phyloP scores from a whole-genome alignment of 805 yeast genomes.

The Ogataea populi-albae region DNA sequence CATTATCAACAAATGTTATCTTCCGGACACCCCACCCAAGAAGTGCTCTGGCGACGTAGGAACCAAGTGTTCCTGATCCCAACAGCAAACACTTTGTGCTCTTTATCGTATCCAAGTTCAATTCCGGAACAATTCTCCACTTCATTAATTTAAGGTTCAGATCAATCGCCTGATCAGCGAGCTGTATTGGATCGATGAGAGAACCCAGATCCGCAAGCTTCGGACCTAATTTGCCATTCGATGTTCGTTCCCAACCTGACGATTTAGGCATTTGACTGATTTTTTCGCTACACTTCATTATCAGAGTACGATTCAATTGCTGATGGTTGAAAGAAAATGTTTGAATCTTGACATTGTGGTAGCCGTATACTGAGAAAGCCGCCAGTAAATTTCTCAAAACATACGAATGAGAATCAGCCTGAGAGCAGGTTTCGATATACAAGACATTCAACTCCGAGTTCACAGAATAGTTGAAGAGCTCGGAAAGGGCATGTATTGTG shows the following conservation, averaged over 20 bases:
- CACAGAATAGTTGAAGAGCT: slow-evolving; percentile 8
- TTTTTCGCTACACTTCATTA: slow-evolving; percentile 17
- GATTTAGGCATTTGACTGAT: slow-evolving; percentile 37
- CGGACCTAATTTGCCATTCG: slow-evolving; percentile 71
- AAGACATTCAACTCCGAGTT: slow-evolving; percentile 12
- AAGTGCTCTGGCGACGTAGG: slow-evolving; percentile 80
- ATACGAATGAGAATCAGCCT: slow-evolving; percentile 18
- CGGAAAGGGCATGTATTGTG: slow-evolving; percentile 8
- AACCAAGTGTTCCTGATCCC: slow-evolving; percentile 97
- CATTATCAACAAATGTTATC: slow-evolving; percentile 87
- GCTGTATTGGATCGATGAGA: slow-evolving; percentile 71
- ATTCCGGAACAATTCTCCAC: slow-evolving; percentile 88
- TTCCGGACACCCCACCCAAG: slow-evolving; percentile 93
- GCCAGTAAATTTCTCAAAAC: slow-evolving; percentile 26
- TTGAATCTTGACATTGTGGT: slow-evolving; percentile 34
- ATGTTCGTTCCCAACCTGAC: slow-evolving; percentile 90
- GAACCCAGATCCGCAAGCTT: slow-evolving; percentile 80
- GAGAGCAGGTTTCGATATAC: slow-evolving; percentile 28
- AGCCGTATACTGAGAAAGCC: slow-evolving; percentile 33
- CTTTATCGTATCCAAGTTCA: slow-evolving; percentile 66
- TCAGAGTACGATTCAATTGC: slow-evolving; percentile 28
- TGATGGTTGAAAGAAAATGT: slow-evolving; percentile 36
- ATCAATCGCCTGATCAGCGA: slow-evolving; percentile 91
- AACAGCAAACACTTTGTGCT: slow-evolving; percentile 64
- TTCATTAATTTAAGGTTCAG: slow-evolving; percentile 89